Base-by-base conservation (phyloP, 1,284 basidiomycete genomes). In the Wolfiporia cocos region DNA sequence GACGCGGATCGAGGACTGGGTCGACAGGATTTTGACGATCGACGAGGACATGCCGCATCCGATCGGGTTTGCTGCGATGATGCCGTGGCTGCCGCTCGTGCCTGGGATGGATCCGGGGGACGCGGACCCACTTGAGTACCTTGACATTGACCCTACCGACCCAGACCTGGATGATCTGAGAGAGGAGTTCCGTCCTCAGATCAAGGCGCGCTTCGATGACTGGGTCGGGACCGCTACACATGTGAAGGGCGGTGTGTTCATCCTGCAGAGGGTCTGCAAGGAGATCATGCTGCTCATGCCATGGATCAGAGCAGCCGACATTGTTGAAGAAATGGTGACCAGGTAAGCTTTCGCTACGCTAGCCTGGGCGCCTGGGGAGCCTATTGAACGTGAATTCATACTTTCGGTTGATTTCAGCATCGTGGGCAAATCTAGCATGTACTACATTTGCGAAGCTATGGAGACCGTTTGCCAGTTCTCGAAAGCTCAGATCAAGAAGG, bases 41-140 rank as follows among this genome's bases (percentile, higher is more conserved):
- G 61, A 64, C 1, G 39, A 51, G 5, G 57, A 61, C 0, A 55
- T 63, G 1, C 41, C 71, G 17, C 64, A 76, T 44, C 77, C 78
- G 1, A 67, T 81, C 65, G 70, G 75, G 2, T 71, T 83, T 42
- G 78, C 80, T 0, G 78, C 78, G n/a, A 71, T 81, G 67, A 72
- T 84, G 68, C 78, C 82, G 64, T 81, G 79, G 0, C 53, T 84
- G 6, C 78, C 78, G 22, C 51, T 71, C 10, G 55, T 69, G 9
- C 59, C 63, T 0, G 63, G 59, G 7, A 55, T 65, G 22, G 61
- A 67, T 21, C 71, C 70, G 0, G 63, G 59, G 5, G 62, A 60
- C 12, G 44, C 51, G 28, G 63, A 64, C 43, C 58, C 73, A 23
- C 48, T 76, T 3, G 68, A 66, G 3, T 74, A 71, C 49, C 59